Conservation (phyloP, 2,329 filamentous ascomycete species). For the Colletotrichum somersetense region DNA sequence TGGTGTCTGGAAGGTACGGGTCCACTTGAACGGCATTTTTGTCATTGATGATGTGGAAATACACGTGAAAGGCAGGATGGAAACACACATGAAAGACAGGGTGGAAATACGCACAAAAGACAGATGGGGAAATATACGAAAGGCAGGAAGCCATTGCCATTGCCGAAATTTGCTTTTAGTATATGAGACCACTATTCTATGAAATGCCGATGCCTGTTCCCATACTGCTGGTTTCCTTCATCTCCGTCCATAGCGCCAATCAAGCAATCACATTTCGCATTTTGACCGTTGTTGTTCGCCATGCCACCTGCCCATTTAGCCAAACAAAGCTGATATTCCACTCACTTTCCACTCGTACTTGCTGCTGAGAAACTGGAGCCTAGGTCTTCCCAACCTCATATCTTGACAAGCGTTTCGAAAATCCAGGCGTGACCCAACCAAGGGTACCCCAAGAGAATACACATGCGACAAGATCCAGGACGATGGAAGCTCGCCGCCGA, state of each 20-base stretch:
- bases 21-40: not conserved
- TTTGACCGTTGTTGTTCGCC: no score
- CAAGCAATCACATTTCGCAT: no score
- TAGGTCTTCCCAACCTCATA: no score
- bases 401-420: not conserved
- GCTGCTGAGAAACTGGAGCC: no score
- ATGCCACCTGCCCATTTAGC: not conserved
- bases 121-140: no score
- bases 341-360: not conserved
- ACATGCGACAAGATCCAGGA: not conserved
- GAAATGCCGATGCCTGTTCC: not conserved
- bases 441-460: not conserved
- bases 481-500: not conserved
- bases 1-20: not conserved
- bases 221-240: not conserved
- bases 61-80: no score
- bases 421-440: no score
- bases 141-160: not conserved
- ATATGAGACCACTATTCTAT: not conserved
- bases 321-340: not conserved
- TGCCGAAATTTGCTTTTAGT: not conserved
- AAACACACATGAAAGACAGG: not conserved
- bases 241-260: not conserved
- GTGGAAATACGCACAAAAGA: no score
- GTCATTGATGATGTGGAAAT: not conserved